phyloP scores from a whole-genome alignment of 768 basidiomycete species.

The Serendipita vermifera region DNA sequence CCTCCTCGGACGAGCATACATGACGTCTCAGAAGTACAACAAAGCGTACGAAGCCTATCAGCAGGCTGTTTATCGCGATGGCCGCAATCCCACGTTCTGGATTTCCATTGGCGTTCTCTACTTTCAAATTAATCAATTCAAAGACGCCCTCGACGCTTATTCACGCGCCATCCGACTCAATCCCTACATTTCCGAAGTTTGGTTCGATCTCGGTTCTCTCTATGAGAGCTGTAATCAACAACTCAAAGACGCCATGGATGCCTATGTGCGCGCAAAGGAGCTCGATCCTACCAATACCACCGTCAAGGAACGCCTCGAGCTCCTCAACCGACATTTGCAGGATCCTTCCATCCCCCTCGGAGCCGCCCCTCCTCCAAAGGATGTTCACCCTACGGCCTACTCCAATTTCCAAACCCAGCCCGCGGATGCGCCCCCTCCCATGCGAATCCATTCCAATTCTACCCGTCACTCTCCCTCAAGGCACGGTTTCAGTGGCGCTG shows the following conservation, averaged over 20 bases:
- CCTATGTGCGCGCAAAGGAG: conserved; percentile 89
- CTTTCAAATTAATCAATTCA: conserved; percentile 99
- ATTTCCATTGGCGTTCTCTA: conserved; percentile 98
- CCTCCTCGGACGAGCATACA: conserved; percentile 92
- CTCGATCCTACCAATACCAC: conserved; percentile 76
- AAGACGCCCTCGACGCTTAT: conserved; percentile 96
- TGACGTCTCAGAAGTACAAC: conserved; percentile 98
- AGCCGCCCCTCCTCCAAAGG: conserved; percentile 83
- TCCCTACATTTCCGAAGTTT: conserved; percentile 88
- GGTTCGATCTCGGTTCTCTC: conserved; percentile 93
- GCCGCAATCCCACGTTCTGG: conserved; percentile 98
- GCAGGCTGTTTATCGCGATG: conserved; percentile 97
- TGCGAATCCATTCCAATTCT: background rate
- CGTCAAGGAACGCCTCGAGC: conserved; percentile 66
- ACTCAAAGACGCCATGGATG: conserved; percentile 96
- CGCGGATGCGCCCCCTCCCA: conserved; percentile 11
- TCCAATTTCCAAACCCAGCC: conserved; percentile 28
- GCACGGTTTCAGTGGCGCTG: background rate
- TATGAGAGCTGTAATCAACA: conserved; percentile 99
- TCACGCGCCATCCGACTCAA: conserved; percentile 98
- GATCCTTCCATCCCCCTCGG: conserved; percentile 56
- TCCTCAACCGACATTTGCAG: conserved; percentile 64
- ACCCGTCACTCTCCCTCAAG: background rate
- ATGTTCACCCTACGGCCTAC: conserved; percentile 93
- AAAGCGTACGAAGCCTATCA: conserved; percentile 99